Conservation (phyloP, 208 protist species). For the Leishmania guyanensis region DNA sequence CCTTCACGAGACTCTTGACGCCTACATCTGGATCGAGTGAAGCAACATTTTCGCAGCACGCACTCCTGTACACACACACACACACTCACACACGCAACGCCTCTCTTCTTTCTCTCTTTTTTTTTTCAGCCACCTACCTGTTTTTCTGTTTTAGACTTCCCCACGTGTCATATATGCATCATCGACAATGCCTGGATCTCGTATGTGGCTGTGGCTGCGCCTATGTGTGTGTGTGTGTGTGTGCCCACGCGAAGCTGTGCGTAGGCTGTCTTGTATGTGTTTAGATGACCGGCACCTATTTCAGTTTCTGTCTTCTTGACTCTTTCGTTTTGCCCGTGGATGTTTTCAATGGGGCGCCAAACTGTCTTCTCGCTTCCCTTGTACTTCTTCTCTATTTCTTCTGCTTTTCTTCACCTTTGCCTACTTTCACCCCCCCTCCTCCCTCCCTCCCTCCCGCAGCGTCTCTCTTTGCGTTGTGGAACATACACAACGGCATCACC, state of each 20-base stretch:
- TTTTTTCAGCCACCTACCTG: background rate
- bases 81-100: background rate
- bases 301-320: too few species aligned
- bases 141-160: background rate
- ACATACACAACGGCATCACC: background rate
- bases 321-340: background rate
- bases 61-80: background rate
- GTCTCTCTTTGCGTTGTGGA: background rate
- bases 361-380: too few species aligned
- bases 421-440: too few species aligned
- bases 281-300: background rate
- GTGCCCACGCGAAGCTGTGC: slow-evolving; percentile 1
- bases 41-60: background rate
- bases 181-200: background rate
- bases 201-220: background rate
- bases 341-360: background rate
- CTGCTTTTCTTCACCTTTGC: too few species aligned
- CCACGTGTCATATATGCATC: background rate
- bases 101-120: background rate
- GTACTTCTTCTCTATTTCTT: too few species aligned
- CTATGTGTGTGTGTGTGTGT: background rate
- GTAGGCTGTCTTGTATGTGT: background rate
- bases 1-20: slow-evolving; percentile 15
- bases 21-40: slow-evolving; percentile 27
- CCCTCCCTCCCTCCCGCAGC: background rate